phyloP scores from a whole-genome alignment of 257 asterid genomes.

The Anisodus tanguticus region DNA sequence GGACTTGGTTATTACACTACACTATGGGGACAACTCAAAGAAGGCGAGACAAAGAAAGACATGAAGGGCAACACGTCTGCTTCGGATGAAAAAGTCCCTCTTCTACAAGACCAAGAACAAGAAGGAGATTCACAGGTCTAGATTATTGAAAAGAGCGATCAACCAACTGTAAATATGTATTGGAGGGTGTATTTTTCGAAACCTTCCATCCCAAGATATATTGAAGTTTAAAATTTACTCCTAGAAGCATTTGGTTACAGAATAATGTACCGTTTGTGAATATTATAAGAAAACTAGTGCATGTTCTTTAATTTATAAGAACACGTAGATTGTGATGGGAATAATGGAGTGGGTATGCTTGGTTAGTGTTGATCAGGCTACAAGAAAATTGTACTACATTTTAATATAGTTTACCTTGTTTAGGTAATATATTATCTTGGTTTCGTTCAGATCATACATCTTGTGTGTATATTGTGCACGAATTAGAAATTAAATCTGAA shows the following conservation, averaged over 20 bases:
- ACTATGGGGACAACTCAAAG: conserved; percentile 60
- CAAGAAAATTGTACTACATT: too few species aligned
- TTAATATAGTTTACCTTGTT: too few species aligned
- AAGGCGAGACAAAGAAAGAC: conserved; percentile 36
- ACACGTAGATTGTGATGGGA: too few species aligned
- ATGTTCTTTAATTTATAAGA: too few species aligned
- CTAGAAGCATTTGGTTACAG: neutral
- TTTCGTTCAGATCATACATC: too few species aligned
- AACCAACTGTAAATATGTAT: neutral
- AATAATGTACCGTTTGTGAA: too few species aligned
- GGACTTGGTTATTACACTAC: conserved; percentile 68
- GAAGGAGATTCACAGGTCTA: conserved; percentile 47
- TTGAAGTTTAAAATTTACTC: neutral
- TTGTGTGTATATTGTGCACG: too few species aligned
- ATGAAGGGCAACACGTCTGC: neutral
- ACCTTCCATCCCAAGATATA: neutral
- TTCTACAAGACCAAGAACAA: conserved; percentile 34
- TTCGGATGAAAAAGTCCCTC: conserved; percentile 55
- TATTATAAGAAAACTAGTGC: too few species aligned
- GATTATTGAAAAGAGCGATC: neutral
- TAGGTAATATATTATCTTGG: too few species aligned
- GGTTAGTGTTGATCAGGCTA: too few species aligned
- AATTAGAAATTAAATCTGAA: too few species aligned
- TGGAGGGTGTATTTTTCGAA: conserved; percentile 34
- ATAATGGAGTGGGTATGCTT: too few species aligned